phyloP scores from a whole-genome alignment of 2,329 filamentous ascomycete genomes.

The Sarocladium brachiariae region DNA sequence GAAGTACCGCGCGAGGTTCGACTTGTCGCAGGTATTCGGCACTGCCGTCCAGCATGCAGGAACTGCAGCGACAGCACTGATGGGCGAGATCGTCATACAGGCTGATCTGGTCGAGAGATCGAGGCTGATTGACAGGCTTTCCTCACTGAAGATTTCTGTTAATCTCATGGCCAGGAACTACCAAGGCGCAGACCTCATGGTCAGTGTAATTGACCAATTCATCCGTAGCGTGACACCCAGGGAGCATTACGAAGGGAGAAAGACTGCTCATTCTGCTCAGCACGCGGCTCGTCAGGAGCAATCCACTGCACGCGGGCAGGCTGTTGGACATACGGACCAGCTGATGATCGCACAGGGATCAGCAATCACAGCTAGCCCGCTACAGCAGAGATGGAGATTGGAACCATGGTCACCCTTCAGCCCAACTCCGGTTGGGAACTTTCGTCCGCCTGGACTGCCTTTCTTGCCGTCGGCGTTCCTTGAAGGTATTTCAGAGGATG shows the following conservation, averaged over 20 bases:
- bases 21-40: constrained; percentile 11
- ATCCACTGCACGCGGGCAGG: background rate
- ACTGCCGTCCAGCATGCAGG: constrained; percentile 13
- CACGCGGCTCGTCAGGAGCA: background rate
- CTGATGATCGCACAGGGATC: background rate
- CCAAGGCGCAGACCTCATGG: constrained; percentile 10
- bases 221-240: constrained; percentile 3
- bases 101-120: constrained; percentile 5
- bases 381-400: background rate
- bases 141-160: constrained; percentile 7
- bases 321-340: background rate
- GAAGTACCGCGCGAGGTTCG: constrained; percentile 11
- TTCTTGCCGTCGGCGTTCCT: constrained; percentile 11
- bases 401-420: background rate
- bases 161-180: constrained; percentile 11
- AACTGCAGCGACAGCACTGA: constrained; percentile 11
- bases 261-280: background rate
- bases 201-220: constrained; percentile 11
- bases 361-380: background rate
- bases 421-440: background rate
- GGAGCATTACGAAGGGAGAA: background rate
- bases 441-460: constrained; percentile 9
- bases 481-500: constrained; percentile 2
- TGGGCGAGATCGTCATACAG: constrained; percentile 12
- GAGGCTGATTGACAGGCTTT: constrained; percentile 6